A percentile compares a stretch with the other conserved stretches of the same genome.
Evolutionary conservation across 495 filamentous ascomycete species (phyloP).

Genomic region (Bacidia gigantensis): DNA sequence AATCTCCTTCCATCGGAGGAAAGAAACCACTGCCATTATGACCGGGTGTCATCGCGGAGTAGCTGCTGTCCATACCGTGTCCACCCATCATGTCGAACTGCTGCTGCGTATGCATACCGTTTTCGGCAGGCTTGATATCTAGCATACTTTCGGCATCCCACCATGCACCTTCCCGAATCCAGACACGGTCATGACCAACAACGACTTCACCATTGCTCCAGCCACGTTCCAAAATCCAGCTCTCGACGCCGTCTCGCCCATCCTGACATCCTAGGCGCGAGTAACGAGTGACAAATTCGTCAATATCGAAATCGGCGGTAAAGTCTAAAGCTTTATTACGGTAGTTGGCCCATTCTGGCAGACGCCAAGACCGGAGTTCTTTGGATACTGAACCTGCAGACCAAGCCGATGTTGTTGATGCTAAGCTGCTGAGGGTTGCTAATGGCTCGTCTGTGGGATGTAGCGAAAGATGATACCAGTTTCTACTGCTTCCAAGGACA

Average conservation of each 20-base stretch:
- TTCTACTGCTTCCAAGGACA: slow-evolving; percentile 62
- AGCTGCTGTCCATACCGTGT: slow-evolving; percentile 44
- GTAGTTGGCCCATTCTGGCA: slow-evolving; percentile 93
- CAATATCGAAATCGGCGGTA: slow-evolving; percentile 88
- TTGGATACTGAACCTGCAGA: slow-evolving; percentile 82
- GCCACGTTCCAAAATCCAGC: slow-evolving; percentile 86
- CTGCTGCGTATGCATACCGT: slow-evolving; percentile 14
- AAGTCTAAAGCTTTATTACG: slow-evolving; percentile 89
- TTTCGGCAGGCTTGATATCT: slow-evolving; percentile 62
- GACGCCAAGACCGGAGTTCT: slow-evolving; percentile 80
- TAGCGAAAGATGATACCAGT: slow-evolving; percentile 89
- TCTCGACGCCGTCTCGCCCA: slow-evolving; percentile 86
- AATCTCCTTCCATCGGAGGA: slow-evolving; percentile 38
- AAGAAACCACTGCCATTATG: slow-evolving; percentile 58
- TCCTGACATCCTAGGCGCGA: slow-evolving; percentile 72
- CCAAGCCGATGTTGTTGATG: slow-evolving; percentile 58
- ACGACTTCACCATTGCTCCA: slow-evolving; percentile 98
- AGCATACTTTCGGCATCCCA: slow-evolving; percentile 98
- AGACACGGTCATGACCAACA: slow-evolving; percentile 77
- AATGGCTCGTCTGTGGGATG: slow-evolving; percentile 84
- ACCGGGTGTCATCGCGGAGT: slow-evolving; percentile 36
- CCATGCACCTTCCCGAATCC: slow-evolving; percentile 90
- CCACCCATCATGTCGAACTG: slow-evolving; percentile 30
- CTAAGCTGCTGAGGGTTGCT: slow-evolving; percentile 47
- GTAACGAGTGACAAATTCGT: slow-evolving; percentile 81